Conservation (phyloP, 1,284 basidiomycete species). For the Sanguinoderma infundibulare region DNA sequence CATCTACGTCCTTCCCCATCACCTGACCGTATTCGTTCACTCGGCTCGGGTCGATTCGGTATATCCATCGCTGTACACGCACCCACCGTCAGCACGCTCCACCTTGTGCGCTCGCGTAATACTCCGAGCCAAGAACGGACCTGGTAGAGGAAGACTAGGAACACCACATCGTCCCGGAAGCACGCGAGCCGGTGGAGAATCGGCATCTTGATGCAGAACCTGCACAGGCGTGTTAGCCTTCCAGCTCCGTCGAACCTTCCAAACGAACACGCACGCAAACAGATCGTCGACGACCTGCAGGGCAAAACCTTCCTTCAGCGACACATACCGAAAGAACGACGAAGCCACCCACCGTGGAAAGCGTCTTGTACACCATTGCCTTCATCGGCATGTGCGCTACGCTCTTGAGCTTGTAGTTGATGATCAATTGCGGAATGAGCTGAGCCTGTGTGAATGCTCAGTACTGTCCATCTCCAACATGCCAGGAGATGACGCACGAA, state of each 20-base stretch:
- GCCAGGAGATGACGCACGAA: conserved; percentile 67
- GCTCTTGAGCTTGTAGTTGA: conserved; percentile 96
- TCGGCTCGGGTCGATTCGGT: conserved; percentile 91
- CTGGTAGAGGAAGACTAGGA: conserved; percentile 86
- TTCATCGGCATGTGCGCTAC: conserved; percentile 96
- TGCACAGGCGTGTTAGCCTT: conserved; percentile 33
- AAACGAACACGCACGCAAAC: conserved; percentile 67
- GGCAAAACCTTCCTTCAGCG: neutral
- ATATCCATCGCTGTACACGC: conserved; percentile 83
- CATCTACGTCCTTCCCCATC: conserved; percentile 55
- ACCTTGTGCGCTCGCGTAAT: neutral
- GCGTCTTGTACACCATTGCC: conserved; percentile 94
- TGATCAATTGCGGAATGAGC: conserved; percentile 90
- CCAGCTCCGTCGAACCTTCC: neutral
- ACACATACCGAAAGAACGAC: neutral
- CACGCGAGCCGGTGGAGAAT: conserved; percentile 88
- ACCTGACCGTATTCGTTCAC: conserved; percentile 97
- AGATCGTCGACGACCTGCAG: conserved; percentile 81
- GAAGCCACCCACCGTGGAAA: conserved; percentile 60
- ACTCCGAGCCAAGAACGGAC: conserved; percentile 39
- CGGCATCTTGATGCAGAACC: conserved; percentile 96
- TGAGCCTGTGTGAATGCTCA: conserved; percentile 62
- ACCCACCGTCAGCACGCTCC: conserved; percentile 10
- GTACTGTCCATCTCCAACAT: neutral
- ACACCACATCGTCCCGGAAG: conserved; percentile 92